Conservation (phyloP, 495 filamentous ascomycete genomes). For the Symbiotaphrina buchneri region DNA sequence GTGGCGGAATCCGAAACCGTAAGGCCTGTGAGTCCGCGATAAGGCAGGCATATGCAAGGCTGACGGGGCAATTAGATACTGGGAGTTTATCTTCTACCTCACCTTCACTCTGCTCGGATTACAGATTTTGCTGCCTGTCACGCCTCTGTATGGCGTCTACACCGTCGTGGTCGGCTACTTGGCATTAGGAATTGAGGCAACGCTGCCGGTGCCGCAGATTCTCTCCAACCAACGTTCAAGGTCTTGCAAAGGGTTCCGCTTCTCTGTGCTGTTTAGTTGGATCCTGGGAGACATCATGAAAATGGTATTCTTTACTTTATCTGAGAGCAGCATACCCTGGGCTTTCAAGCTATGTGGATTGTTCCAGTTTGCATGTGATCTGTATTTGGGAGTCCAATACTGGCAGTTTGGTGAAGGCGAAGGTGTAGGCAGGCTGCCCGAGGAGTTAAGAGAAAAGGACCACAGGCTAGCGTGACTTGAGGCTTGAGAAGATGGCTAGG, state of each 20-base stretch:
- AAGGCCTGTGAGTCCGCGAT: conserved; percentile 12
- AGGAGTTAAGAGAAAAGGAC: too few relatives aligned
- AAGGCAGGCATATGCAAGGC: too few relatives aligned
- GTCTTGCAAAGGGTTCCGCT: conserved; percentile 75
- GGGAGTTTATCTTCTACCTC: conserved; percentile 63
- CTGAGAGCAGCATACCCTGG: conserved; percentile 49
- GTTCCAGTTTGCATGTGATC: conserved; percentile 76
- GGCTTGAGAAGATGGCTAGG: too few relatives aligned
- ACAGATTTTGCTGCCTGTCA: conserved; percentile 40
- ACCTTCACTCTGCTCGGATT: conserved; percentile 37
- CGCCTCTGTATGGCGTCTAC: too few relatives aligned
- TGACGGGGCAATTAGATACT: conserved; percentile 36
- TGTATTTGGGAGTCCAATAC: conserved; percentile 67
- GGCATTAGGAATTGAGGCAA: conserved; percentile 78
- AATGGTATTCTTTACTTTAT: conserved; percentile 78
- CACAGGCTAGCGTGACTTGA: too few relatives aligned
- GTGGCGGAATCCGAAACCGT: conserved; percentile 67
- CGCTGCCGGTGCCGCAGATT: conserved; percentile 76
- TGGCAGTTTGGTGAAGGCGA: conserved; percentile 50
- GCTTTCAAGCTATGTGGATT: conserved; percentile 84
- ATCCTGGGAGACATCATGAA: conserved; percentile 85
- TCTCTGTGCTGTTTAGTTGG: conserved; percentile 76
- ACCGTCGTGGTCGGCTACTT: conserved; percentile 52
- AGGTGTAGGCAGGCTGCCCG: too few relatives aligned
- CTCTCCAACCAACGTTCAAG: conserved; percentile 51